Conservation (phyloP, 805 yeast species). For the Cyberlindnera mrakii region DNA sequence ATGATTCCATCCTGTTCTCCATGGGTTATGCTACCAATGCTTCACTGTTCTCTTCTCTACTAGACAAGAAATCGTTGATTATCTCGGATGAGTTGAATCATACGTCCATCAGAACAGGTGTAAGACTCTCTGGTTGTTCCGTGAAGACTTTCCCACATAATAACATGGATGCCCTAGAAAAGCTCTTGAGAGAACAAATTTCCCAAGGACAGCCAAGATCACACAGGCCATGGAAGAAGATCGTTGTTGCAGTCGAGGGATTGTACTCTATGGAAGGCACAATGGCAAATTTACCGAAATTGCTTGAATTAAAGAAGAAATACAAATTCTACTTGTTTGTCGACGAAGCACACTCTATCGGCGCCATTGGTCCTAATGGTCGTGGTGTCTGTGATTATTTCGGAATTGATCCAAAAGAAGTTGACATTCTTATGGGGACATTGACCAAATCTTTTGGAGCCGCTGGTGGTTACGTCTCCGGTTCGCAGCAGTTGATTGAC, state of each 20-base stretch:
- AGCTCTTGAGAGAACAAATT: constrained; percentile 68
- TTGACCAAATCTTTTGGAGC: constrained; percentile 98
- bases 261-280: constrained; percentile 81
- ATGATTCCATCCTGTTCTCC: constrained; percentile 76
- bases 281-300: constrained; percentile 59
- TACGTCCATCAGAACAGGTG: constrained; percentile 92
- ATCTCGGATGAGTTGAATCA: constrained; percentile 94
- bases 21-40: constrained; percentile 98
- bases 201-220: constrained; percentile 53
- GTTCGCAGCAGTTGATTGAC: constrained; percentile 60
- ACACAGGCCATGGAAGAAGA: constrained; percentile 94
- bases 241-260: constrained; percentile 85
- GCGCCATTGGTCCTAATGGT: constrained; percentile 95
- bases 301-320: constrained; percentile 73
- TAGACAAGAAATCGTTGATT: constrained; percentile 83
- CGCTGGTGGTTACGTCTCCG: constrained; percentile 97
- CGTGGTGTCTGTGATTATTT: constrained; percentile 95
- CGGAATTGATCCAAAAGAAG: constrained; percentile 63
- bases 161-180: constrained; percentile 77
- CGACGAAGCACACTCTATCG: constrained; percentile 98
- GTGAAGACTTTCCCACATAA: constrained; percentile 91
- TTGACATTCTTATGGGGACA: constrained; percentile 96
- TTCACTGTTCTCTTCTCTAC: constrained; percentile 72
- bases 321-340: constrained; percentile 87
- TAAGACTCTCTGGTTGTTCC: constrained; percentile 86